Evolutionary conservation across 768 basidiomycete species (phyloP), one percentile per base, ranked within the genome.

Genomic region (Ephemerocybe angulata): DNA sequence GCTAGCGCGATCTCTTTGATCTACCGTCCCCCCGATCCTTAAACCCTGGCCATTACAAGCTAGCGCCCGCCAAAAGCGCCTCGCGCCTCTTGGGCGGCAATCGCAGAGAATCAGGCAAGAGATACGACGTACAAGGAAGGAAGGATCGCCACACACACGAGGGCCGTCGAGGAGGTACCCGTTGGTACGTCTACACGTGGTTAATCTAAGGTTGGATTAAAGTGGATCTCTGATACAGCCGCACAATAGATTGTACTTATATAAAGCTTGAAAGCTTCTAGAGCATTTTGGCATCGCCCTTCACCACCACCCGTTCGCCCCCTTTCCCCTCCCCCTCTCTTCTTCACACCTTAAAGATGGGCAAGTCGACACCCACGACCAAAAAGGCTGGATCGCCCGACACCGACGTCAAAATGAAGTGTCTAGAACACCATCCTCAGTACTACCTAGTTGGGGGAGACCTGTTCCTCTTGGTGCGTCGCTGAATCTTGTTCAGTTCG

Each of bases 401-500:
- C n/a, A n/a, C n/a, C n/a, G n/a, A n/a, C 17, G 46, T 28, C 3
- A 48, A 28, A 17, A 15, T 28, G 6, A 44, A 54, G 42, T 25
- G 28, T 0, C n/a, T 53, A 30, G 33, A 52, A 12, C 57, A 52
- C 0, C 73, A 81, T 37, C 57, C 64, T 0, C 64, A 76, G 0
- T 84, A 79, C 46, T 82, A 75, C 41, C 50, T 85, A 0, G 61
- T 64, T 0, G 79, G 77, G 0, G 84, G 80, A 0, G 82, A 82
- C 47, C 57, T 83, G 0, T 72, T 75, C 6, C 65, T 84, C 22
- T 35, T 76, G 3, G 82, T 83, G 58, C 2, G 74, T 61, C 49
- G 25, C 65, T 55, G 24, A 8, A 17, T n/a, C 46, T 17, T 28
- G 13, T 33, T 21, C 38, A 12, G 31, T 22, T 19, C 21, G 21